Evolutionary conservation across 768 basidiomycete species (phyloP).

Genomic region (Lepiota subincarnata): DNA sequence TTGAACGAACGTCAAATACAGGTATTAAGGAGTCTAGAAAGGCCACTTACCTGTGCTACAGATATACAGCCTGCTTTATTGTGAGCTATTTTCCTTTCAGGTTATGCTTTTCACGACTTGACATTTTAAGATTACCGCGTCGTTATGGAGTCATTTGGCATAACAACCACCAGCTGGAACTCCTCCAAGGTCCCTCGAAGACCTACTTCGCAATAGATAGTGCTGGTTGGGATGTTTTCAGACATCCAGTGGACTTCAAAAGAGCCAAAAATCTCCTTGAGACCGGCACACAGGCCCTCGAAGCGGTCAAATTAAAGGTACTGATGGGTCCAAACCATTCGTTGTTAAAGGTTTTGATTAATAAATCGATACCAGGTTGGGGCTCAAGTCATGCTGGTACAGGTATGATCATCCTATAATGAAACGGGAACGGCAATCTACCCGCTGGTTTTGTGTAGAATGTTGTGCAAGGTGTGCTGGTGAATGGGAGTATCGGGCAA

Average conservation of each 20-base stretch:
- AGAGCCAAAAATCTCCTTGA: conserved; percentile 36
- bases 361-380: conserved; percentile 56
- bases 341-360: not conserved
- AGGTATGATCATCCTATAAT: conserved; percentile 31
- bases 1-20: conserved; percentile 50
- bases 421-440: not conserved
- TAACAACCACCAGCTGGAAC: conserved; percentile 57
- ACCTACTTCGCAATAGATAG: conserved; percentile 41
- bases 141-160: conserved; percentile 73
- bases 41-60: conserved; percentile 49
- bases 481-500: conserved; percentile 64
- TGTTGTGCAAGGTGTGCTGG: conserved; percentile 53
- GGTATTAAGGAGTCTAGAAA: conserved; percentile 49
- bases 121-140: conserved; percentile 58
- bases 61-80: conserved; percentile 80
- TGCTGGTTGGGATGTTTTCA: conserved; percentile 39
- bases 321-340: not conserved
- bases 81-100: conserved; percentile 32
- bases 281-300: conserved; percentile 41
- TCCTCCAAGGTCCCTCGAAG: conserved; percentile 34
- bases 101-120: not conserved
- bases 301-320: conserved; percentile 47
- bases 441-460: conserved; percentile 38
- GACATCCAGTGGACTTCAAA: conserved; percentile 24
- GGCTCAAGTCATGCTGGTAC: conserved; percentile 79